A percentile compares a stretch with the other conserved stretches of the same genome.
Evolutionary conservation across 768 basidiomycete species (phyloP).

Genomic region (Lentinula sp.): DNA sequence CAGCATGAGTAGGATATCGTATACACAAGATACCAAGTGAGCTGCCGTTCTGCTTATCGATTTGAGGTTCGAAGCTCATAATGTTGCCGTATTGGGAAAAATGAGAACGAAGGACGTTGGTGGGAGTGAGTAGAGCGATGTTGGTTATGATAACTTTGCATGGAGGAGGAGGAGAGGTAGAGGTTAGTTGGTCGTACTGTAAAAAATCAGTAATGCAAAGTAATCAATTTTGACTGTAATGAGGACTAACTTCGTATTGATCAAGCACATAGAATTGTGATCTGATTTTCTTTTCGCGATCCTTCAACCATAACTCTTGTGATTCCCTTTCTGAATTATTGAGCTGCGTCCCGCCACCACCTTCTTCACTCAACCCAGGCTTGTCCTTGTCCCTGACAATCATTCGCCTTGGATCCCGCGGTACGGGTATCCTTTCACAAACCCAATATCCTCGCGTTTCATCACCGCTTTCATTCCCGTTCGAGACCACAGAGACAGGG

Average conservation of each 20-base stretch:
- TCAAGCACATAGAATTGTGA: conserved; percentile 34
- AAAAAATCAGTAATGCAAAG: conserved; percentile 1
- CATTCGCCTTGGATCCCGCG: neutral
- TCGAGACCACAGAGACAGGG: neutral
- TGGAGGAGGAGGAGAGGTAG: conserved; percentile 67
- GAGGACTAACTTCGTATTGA: conserved; percentile 44
- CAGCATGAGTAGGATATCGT: conserved; percentile 56
- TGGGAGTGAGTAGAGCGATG: conserved; percentile 67
- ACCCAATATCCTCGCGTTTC: conserved; percentile 2
- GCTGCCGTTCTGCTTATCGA: conserved; percentile 74
- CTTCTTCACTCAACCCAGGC: neutral
- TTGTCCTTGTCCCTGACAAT: neutral
- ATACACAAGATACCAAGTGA: conserved; percentile 80
- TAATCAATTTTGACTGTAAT: conserved; percentile 5
- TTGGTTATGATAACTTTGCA: conserved; percentile 66
- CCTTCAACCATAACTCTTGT: neutral
- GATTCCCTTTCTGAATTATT: neutral
- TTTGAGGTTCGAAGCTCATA: conserved; percentile 65
- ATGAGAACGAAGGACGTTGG: conserved; percentile 55
- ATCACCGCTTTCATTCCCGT: neutral
- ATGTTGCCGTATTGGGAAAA: conserved; percentile 61
- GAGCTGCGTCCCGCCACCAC: neutral
- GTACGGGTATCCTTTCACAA: neutral
- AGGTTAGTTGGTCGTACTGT: conserved; percentile 67
- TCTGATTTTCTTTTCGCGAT: conserved; percentile 2